These are phyloP conservation scores for Neoascochyta sp. DNA, from an alignment of 2,329 filamentous ascomycete genomes.

Conservation along the genomic window DNA sequence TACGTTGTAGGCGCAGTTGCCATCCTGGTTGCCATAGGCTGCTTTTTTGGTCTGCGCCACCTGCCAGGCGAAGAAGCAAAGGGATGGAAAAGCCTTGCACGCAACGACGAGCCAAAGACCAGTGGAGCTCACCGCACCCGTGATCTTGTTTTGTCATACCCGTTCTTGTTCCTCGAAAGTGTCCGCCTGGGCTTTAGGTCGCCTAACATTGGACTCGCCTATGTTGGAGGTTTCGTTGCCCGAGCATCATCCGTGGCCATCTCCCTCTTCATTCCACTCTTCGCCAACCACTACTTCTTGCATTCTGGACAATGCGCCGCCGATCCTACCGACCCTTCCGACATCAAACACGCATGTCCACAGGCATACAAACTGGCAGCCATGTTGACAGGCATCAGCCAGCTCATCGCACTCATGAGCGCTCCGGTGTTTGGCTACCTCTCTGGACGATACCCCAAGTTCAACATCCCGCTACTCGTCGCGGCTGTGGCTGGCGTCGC, in stretches of 20 bases:
- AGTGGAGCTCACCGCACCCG: conserved; percentile 28
- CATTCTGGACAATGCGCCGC: conserved; percentile 70
- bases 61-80: conserved; percentile 73
- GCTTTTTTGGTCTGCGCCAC: conserved; percentile 70
- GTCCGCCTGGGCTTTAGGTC: conserved; percentile 66
- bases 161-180: conserved; percentile 41
- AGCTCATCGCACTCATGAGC: conserved; percentile 77
- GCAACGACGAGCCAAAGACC: conserved; percentile 20
- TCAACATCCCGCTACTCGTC: conserved; percentile 70
- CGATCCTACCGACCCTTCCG: conserved; percentile 44
- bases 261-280: conserved; percentile 89
- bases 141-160: conserved; percentile 59
- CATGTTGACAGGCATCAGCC: conserved; percentile 82
- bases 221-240: conserved; percentile 90
- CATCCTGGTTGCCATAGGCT: conserved; percentile 67
- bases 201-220: conserved; percentile 76
- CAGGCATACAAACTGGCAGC: conserved; percentile 85
- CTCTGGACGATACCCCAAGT: conserved; percentile 60
- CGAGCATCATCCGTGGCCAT: conserved; percentile 93
- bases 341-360: conserved; percentile 80
- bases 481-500: conserved; percentile 70
- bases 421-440: conserved; percentile 86
- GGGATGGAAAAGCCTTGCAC: conserved; percentile 53
- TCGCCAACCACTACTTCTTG: conserved; percentile 88
- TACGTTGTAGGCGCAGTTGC: conserved; percentile 78